Evolutionary conservation across 164 flowering plant genomes (phyloP).

Genomic region (Macadamia integrifolia): DNA sequence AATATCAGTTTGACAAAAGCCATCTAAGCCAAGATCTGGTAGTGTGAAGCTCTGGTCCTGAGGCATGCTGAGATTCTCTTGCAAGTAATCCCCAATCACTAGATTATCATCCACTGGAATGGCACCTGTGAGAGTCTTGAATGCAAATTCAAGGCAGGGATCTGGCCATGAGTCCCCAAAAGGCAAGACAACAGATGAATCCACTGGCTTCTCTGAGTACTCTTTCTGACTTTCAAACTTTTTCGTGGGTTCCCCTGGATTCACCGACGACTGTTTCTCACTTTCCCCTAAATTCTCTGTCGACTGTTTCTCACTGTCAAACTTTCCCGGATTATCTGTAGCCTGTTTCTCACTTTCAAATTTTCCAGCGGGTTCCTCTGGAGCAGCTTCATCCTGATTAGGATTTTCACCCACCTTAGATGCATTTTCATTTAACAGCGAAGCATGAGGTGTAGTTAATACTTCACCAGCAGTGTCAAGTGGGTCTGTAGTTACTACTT

Average conservation of each 20-base stretch:
- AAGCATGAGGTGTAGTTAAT: neutral
- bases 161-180: conserved; percentile 34
- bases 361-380: too few relatives aligned
- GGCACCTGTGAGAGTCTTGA: conserved; percentile 46
- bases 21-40: conserved; percentile 16
- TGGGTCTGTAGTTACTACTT: conserved; percentile 1
- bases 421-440: neutral
- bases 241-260: conserved; percentile 7
- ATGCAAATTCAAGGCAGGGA: conserved; percentile 47
- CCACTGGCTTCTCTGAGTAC: conserved; percentile 15
- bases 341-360: too few relatives aligned
- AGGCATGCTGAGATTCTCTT: conserved; percentile 21
- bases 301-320: too few relatives aligned
- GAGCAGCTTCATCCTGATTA: too few relatives aligned
- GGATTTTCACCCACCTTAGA: too few relatives aligned
- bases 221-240: conserved; percentile 8
- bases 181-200: conserved; percentile 14
- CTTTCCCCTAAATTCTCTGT: neutral
- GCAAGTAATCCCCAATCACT: conserved; percentile 23
- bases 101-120: conserved; percentile 31
- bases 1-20: conserved; percentile 16
- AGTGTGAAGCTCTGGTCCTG: conserved; percentile 14
- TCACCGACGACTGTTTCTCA: conserved; percentile 1
- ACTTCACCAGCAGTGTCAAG: conserved; percentile 8
- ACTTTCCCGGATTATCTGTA: too few relatives aligned